Base-by-base conservation (phyloP, 1,284 basidiomycete genomes). In the Psilocybe mexicana region DNA sequence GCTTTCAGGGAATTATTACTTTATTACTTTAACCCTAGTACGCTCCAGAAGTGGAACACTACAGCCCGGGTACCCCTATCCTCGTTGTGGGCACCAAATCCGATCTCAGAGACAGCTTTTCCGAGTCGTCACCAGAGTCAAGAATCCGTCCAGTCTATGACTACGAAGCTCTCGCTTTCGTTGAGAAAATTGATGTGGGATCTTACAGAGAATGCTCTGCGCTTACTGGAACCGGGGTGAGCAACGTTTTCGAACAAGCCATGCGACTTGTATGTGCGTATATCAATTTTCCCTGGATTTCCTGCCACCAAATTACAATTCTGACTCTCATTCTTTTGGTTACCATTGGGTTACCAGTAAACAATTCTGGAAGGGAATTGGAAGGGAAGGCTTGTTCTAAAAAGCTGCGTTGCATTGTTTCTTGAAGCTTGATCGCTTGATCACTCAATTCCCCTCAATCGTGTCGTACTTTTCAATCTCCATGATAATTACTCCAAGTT, bases 161-260 rank as follows among this genome's bases (percentile, higher is more conserved):
- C 38, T 12, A 40, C 38, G 38, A 40, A 40, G 38, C 12, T n/a
- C 38, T 40, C 4, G 4, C 38, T 4, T 12, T 40, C 14, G 4
- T 12, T 4, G 10, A 11, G 12, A 6, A 40, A 40, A 6, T 98
- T 62, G 90, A 91, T 28, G 95, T 95, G 24, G 90, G 95, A 64
- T 95, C 94, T 74, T 98, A 98, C 71, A 76, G 97, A 58, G 96
- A 98, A 75, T 98, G 96, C 72, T 96, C 94, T 30, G 96, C 96
- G 35, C 78, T 98, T 67, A 98, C 96, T 42, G 96, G 98, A 79
- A 95, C 96, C 75, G 94, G 93, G 18, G 76, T 97, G 66, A 96
- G 96, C 85, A 92, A 30, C 30, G 38, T 52, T 6, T 57, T 57
- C 10, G 55, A 57, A 38, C 43, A 57, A 25, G 52, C 35, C 11